phyloP scores from a whole-genome alignment of 306 rosid genomes.

The Hippophae gyantsensis region DNA sequence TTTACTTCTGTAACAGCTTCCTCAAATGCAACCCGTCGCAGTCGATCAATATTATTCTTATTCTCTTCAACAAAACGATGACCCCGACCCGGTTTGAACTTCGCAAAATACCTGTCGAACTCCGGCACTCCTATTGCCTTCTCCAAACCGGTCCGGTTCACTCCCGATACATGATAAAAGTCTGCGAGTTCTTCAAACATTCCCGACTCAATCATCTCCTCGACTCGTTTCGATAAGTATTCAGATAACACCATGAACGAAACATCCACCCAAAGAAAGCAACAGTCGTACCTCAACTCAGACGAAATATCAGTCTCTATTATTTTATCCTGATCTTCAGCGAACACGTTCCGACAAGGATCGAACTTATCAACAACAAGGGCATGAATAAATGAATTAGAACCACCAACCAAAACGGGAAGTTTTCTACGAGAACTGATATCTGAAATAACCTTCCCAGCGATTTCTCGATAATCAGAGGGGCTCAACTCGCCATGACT shows the following conservation, averaged over 20 bases:
- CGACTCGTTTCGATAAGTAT: slow-evolving; percentile 60
- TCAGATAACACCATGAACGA: slow-evolving; percentile 39
- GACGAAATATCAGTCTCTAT: slow-evolving; percentile 12
- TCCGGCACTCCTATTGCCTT: slow-evolving; percentile 93
- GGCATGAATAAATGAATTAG: slow-evolving; percentile 78
- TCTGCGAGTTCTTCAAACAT: slow-evolving; percentile 74
- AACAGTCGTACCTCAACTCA: slow-evolving; percentile 61
- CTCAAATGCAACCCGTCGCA: slow-evolving; percentile 39
- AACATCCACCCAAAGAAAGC: slow-evolving; percentile 83
- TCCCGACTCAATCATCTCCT: slow-evolving; percentile 75
- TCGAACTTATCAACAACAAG: slow-evolving; percentile 42
- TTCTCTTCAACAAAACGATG: background rate
- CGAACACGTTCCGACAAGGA: slow-evolving; percentile 32
- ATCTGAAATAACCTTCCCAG: slow-evolving; percentile 23
- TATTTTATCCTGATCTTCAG: background rate
- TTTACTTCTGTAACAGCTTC: slow-evolving; percentile 68
- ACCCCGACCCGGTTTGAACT: slow-evolving; percentile 22
- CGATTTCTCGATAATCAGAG: slow-evolving; percentile 42
- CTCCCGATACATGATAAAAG: slow-evolving; percentile 33
- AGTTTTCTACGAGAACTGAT: slow-evolving; percentile 31
- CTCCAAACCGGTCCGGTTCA: slow-evolving; percentile 33
- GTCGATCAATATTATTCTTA: slow-evolving; percentile 14
- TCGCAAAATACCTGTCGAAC: slow-evolving; percentile 50
- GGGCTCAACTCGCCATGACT: slow-evolving; percentile 39
- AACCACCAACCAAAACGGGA: slow-evolving; percentile 76